These are phyloP conservation scores for Trametes gibbosa DNA, from an alignment of 768 basidiomycete genomes.

Conservation along the genomic window DNA sequence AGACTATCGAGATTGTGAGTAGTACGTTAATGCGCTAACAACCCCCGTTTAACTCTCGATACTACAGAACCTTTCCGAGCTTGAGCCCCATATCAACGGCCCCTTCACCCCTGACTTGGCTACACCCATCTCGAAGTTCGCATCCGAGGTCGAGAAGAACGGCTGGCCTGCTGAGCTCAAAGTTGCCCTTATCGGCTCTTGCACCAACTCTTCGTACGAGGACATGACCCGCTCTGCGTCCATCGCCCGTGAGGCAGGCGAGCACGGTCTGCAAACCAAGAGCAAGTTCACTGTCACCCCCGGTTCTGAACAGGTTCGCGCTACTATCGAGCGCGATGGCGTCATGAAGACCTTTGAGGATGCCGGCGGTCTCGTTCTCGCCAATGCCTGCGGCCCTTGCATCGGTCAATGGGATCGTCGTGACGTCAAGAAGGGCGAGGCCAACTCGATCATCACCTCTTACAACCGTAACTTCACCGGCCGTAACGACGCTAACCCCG, in stretches of 20 bases:
- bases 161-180: conserved; percentile 96
- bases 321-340: conserved; percentile 96
- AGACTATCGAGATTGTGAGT: conserved; percentile 86
- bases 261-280: conserved; percentile 85
- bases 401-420: conserved; percentile 99
- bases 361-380: conserved; percentile 90
- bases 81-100: conserved; percentile 99
- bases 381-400: conserved; percentile 98
- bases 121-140: conserved; percentile 96
- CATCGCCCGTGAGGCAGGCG: conserved; percentile 85
- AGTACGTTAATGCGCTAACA: too few species aligned
- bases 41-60: too few species aligned
- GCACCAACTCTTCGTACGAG: conserved; percentile 99
- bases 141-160: conserved; percentile 88
- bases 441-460: conserved; percentile 98
- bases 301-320: conserved; percentile 96
- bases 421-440: conserved; percentile 95
- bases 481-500: conserved; percentile 98
- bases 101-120: conserved; percentile 99
- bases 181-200: conserved; percentile 97
- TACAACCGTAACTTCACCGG: conserved; percentile 99
- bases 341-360: conserved; percentile 84
- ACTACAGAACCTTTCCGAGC: conserved; percentile 91
- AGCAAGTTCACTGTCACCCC: conserved; percentile 98
- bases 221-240: conserved; percentile 98